Evolutionary conservation across 2,329 filamentous ascomycete species (phyloP), one percentile per base, ranked within the genome.

Genomic region (Didymellaceae sp.): DNA sequence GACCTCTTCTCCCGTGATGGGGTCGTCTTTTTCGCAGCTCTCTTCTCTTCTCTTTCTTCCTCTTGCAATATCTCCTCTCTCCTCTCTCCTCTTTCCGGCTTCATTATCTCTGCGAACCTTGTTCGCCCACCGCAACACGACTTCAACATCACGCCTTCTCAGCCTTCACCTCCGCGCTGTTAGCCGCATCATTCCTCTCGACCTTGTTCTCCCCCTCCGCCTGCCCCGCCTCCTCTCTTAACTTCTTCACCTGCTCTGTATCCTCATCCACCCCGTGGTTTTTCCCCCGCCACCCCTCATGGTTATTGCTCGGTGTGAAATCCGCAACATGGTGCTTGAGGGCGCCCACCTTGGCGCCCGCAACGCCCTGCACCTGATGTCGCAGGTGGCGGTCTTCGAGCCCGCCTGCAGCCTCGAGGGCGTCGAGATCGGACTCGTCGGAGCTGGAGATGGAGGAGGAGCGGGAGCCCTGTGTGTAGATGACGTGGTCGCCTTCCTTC

Each of bases 401-500:
- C 39, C 66, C 55, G 18, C 63, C 68, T 1, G 52, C 48, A 1
- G 48, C 44, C 38, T 70, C 68, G 11, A 72, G 28, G 5, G 60
- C 51, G 50, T 85, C 80, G 6, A 87, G 70, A 45, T 83, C 79
- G 37, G 85, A 81, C 49, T 83, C 80, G 38, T 87, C 85, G 8
- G 77, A 81, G 47, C 78, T 83, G 24, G 75, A 78, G 68, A 86
- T 67, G 64, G 73, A 70, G 61, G 79, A 72, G 34, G 71, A 61
- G 11, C 70, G 72, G 26, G 70, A 77, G 46, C 78, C 76, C 58
- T 86, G 83, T 6, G 80, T 75, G 67, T 81, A 86, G 5, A 83
- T 75, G 47, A 81, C 75, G 11, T 75, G 71, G 16, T 77, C 71
- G 33, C 81, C 80, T 26, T 80, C 77, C 31, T 77, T 77, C 79